A percentile compares a stretch with the other conserved stretches of the same genome.
Conservation (phyloP, 1,284 basidiomycete genomes). For the Apiotrichum gracile region DNA sequence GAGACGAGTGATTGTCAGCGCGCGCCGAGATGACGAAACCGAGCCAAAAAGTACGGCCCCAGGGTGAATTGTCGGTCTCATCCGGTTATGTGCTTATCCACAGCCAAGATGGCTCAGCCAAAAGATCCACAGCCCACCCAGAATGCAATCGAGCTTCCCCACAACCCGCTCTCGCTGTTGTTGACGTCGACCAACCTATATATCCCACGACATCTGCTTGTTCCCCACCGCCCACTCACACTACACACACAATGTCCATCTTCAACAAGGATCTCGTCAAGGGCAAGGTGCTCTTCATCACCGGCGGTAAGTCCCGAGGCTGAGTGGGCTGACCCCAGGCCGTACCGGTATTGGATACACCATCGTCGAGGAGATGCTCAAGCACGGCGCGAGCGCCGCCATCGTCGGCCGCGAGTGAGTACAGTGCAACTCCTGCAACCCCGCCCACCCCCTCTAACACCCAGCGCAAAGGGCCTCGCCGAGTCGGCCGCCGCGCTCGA, state of each 20-base stretch:
- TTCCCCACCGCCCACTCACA: neutral
- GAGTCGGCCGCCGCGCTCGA: conserved; percentile 68
- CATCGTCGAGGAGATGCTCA: conserved; percentile 82
- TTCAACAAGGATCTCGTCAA: conserved; percentile 12
- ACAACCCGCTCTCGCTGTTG: neutral
- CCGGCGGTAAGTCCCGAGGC: conserved; percentile 56
- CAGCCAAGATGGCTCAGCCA: too few species aligned
- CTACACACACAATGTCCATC: conserved; percentile 3
- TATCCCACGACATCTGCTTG: neutral
- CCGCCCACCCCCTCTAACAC: too few species aligned
- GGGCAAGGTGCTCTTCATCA: conserved; percentile 90
- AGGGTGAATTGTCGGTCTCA: too few species aligned
- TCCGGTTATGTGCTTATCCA: too few species aligned
- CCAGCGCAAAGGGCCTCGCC: conserved; percentile 67
- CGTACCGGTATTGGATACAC: conserved; percentile 84
- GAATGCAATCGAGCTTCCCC: too few species aligned
- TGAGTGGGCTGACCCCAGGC: conserved; percentile 14
- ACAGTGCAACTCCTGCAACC: neutral
- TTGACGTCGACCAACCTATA: neutral
- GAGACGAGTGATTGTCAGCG: too few species aligned
- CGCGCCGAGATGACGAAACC: too few species aligned
- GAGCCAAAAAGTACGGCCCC: too few species aligned
- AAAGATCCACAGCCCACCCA: too few species aligned
- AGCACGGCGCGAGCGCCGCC: conserved; percentile 70
- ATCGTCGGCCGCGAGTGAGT: conserved; percentile 82